A percentile compares a stretch with the other conserved stretches of the same genome.
These are phyloP conservation scores for Yamadazyma takamatsuzukensis DNA, from an alignment of 805 yeast genomes.

Conservation along the genomic window DNA sequence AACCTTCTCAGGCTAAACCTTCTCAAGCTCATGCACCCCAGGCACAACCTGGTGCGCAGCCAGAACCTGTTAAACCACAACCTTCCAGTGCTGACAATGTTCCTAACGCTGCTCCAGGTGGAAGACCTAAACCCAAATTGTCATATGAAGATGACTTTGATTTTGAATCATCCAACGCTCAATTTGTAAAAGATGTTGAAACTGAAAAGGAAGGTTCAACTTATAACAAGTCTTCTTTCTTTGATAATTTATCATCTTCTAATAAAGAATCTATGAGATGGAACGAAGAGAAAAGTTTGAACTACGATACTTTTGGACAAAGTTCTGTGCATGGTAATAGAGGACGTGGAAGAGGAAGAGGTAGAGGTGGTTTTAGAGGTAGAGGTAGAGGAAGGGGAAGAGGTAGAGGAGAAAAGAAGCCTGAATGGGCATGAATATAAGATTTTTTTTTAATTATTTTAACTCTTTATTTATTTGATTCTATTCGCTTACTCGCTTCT, in stretches of 20 bases:
- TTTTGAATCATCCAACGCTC: conserved; percentile 70
- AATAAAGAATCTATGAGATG: conserved; percentile 56
- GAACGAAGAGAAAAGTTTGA: conserved; percentile 68
- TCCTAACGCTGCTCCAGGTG: background rate
- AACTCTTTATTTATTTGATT: background rate
- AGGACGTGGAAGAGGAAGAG: conserved; percentile 40
- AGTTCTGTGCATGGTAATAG: conserved; percentile 46
- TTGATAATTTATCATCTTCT: conserved; percentile 79
- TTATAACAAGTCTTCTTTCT: conserved; percentile 85
- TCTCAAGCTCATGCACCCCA: conserved; percentile 12
- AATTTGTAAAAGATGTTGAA: conserved; percentile 52
- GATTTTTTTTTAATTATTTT: background rate
- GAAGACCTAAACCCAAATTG: conserved; percentile 1
- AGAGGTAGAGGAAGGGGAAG: conserved; percentile 17
- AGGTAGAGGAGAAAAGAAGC: conserved; percentile 18
- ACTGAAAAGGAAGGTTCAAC: conserved; percentile 28
- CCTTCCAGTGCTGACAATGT: background rate
- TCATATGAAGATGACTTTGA: conserved; percentile 62
- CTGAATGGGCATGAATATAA: conserved; percentile 27
- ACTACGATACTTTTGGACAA: conserved; percentile 83
- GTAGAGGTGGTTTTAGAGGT: conserved; percentile 15
- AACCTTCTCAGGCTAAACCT: conserved; percentile 7
- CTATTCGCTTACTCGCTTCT: background rate
- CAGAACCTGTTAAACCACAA: conserved; percentile 7
- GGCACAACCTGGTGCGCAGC: conserved; percentile 9